Percentiles rank a stretch among this genome's conserved stretches.
Conservation (phyloP, 257 asterid species). For the Thymus quinquecostatus region DNA sequence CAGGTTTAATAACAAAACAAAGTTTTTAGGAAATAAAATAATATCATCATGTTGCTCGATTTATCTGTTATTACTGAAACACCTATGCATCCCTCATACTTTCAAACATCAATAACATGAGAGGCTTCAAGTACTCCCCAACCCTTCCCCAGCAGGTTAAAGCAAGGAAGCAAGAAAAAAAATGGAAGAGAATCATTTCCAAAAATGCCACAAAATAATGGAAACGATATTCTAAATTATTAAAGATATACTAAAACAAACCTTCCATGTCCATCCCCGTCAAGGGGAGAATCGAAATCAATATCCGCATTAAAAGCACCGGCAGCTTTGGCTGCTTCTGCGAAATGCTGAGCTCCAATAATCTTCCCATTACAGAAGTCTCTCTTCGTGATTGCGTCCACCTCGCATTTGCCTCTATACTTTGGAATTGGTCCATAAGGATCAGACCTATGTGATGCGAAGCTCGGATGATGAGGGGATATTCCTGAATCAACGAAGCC, state of each 20-base stretch:
- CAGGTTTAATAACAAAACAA: not conserved
- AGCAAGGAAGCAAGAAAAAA: not conserved
- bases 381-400: conserved; percentile 72
- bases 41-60: not conserved
- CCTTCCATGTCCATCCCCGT: conserved; percentile 99
- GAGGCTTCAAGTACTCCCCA: conserved; percentile 1
- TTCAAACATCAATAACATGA: not conserved
- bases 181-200: not conserved
- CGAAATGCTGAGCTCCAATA: conserved; percentile 98
- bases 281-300: conserved; percentile 90
- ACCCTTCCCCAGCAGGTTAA: not conserved
- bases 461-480: conserved; percentile 91
- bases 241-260: conserved; percentile 32
- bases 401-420: conserved; percentile 91
- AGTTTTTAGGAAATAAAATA: conserved; percentile 4
- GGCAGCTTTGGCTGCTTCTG: conserved; percentile 91
- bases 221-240: not conserved
- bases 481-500: conserved; percentile 98
- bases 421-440: conserved; percentile 87
- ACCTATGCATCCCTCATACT: not conserved
- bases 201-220: not conserved
- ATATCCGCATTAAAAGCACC: conserved; percentile 82
- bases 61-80: conserved; percentile 1
- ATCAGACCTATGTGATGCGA: conserved; percentile 66
- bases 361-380: conserved; percentile 92